phyloP scores from a whole-genome alignment of 495 filamentous ascomycete genomes.

The Sordaria brevicollis region DNA sequence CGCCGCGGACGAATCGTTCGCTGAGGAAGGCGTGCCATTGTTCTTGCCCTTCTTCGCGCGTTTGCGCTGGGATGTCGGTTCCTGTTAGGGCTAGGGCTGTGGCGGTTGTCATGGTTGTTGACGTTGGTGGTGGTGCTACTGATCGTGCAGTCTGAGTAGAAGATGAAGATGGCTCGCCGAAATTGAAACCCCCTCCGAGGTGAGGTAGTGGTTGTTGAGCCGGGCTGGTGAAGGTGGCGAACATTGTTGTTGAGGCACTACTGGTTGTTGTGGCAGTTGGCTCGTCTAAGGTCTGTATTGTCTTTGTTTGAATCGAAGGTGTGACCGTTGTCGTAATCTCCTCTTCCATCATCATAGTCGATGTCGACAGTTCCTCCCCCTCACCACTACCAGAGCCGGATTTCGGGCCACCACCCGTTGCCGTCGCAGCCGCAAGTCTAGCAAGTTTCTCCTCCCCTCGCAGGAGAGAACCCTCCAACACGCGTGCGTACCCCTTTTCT shows the following conservation, averaged over 20 bases:
- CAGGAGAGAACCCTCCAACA: slow-evolving; percentile 59
- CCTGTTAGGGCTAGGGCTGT: not conserved
- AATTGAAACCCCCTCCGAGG: not conserved
- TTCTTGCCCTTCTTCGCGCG: slow-evolving; percentile 53
- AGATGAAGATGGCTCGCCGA: not conserved
- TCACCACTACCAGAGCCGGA: not conserved
- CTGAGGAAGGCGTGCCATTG: slow-evolving; percentile 60
- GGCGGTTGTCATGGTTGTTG: not conserved
- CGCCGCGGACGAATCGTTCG: slow-evolving; percentile 58
- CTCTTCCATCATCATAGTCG: not conserved
- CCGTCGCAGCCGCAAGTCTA: slow-evolving; percentile 41
- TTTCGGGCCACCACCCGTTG: slow-evolving; percentile 11
- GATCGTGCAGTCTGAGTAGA: not conserved
- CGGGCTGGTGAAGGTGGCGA: not conserved
- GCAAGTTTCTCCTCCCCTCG: slow-evolving; percentile 66
- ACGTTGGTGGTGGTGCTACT: not conserved
- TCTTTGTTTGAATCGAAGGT: not conserved
- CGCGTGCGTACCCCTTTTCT: slow-evolving; percentile 61
- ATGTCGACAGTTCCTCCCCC: not conserved
- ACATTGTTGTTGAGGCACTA: not conserved
- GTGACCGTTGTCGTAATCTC: not conserved
- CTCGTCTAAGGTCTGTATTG: not conserved
- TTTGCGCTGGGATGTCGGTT: slow-evolving; percentile 43
- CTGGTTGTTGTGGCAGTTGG: not conserved
- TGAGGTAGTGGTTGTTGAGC: not conserved